Base-by-base conservation (phyloP, 2,329 filamentous ascomycete species). In the Neofusicoccum sp. region DNA sequence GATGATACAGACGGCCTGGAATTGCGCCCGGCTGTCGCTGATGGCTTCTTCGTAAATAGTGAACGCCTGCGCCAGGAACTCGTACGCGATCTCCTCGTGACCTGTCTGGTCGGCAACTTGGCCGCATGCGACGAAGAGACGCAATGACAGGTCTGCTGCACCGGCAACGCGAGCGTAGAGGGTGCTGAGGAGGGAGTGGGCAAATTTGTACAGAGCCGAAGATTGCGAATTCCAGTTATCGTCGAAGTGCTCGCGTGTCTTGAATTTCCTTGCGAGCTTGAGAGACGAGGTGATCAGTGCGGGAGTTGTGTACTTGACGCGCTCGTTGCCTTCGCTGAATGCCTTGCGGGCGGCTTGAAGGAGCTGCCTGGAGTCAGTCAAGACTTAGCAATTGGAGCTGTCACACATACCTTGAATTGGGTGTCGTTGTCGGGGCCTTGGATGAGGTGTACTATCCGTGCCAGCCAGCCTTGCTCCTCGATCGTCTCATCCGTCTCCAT, bases 31-130 rank as follows among this genome's bases (percentile, higher is more conserved):
- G 14, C 92, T 96, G 73, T 99, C 96, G 63, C 91, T 95, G 65
- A 99, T 90, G 0, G 91, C 89, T 75, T 99, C 95, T 73, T 99
- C 95, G 71, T 99, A 99, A 7, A 98, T 91, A 0, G 93, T 98
- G 69, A 99, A 99, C 0, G 95, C 93, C 75, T 99, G 95, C 0
- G 95, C 95, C 68, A 97, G 98, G 79, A 96, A 99, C 72, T 99
- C 95, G 74, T 99, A 99, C 9, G 92, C 90, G 43, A 96, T 91
- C 77, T 99, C 95, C 73, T 99, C 93, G 67, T 96, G 96, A 2
- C 89, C 90, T 9, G 87, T 91, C 75, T 95, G 88, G 69, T 97
- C 93, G 9, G 95, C 93, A 33, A 96, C 89, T 78, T 97, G 93
- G 24, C 95, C 95, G 70, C 92, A 96, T 43, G 90, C 87, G 67